phyloP scores from a whole-genome alignment of 106 monocot species.

The Vanilla planifolia region DNA sequence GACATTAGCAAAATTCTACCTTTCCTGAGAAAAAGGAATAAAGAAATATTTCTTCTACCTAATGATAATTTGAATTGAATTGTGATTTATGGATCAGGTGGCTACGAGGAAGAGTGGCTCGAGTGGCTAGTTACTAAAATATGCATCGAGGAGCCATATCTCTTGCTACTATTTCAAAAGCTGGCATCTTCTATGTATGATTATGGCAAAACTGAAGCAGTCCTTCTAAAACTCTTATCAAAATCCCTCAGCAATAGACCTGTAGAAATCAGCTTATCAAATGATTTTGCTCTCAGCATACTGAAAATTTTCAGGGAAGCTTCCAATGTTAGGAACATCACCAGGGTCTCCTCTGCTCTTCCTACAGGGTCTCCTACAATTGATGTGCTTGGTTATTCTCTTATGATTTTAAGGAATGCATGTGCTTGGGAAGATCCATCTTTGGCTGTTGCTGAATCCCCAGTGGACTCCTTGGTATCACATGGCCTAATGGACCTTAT shows the following conservation, averaged over 20 bases:
- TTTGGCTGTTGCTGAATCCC: not conserved
- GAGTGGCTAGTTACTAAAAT: conserved; percentile 58
- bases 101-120: conserved; percentile 64
- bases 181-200: conserved; percentile 10
- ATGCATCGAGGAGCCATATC: conserved; percentile 59
- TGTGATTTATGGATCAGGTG: conserved; percentile 32
- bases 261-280: conserved; percentile 31
- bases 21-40: too few relatives aligned
- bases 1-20: too few relatives aligned
- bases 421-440: conserved; percentile 43
- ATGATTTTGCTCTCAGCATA: conserved; percentile 34
- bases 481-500: conserved; percentile 44
- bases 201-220: conserved; percentile 20
- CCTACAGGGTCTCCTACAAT: conserved; percentile 51
- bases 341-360: conserved; percentile 31
- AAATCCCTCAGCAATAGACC: conserved; percentile 43
- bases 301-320: conserved; percentile 40
- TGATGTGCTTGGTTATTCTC: conserved; percentile 71
- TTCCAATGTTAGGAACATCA: conserved; percentile 28
- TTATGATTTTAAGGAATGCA: conserved; percentile 63
- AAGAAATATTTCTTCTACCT: too few relatives aligned
- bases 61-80: too few relatives aligned
- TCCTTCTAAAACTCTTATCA: conserved; percentile 52
- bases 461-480: conserved; percentile 33
- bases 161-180: conserved; percentile 34